Evolutionary conservation across 108 stramenopile genomes (phyloP), one percentile per base, ranked within the genome.

Genomic region (Epipyxis sp.): DNA sequence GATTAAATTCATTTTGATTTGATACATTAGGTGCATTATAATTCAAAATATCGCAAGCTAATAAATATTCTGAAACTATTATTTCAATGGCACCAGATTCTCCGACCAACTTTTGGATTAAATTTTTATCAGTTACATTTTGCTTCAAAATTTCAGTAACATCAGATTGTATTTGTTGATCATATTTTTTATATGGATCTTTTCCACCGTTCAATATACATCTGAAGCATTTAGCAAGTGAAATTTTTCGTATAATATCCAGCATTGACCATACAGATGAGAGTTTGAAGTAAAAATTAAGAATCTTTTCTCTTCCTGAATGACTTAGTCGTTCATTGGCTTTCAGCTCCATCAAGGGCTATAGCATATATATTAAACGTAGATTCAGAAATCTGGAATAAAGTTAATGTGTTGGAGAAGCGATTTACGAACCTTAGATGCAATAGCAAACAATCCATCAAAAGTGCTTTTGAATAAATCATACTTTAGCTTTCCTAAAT

Each of bases 181-280:
- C 13, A 13, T 67, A 13, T 6, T 13, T 6, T 43, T 13, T 13
- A 6, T 6, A 13, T 6, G 65, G 65, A 67, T 67, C 65, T 39
- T 42, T 6, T 20, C 65, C 65, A 67, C 65, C 65, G 20, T 67
- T 6, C 20, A 43, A 39, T 6, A 67, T 67, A 43, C 65, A 67
- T 42, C 65, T 39, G 6, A 67, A 67, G 20, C 6, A 20, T 13
- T 42, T 67, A 13, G 46, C 46, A 50, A 50, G 46, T 50, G 46
- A 20, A 42, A 6, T 13, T 6, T 67, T 20, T 6, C 41, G 54
- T 57, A 57, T n/a, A 67, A 43, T 13, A 20, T 6, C 13, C 46
- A 50, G 20, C 6, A 20, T 20, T 50, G 46, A 20, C 46, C 6
- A 20, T 50, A 50, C 6, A 50, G 46, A 50, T 13, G 46, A 13